Conservation (phyloP, 176 grass and related monocot genomes). For the Oryza rufipogon region DNA sequence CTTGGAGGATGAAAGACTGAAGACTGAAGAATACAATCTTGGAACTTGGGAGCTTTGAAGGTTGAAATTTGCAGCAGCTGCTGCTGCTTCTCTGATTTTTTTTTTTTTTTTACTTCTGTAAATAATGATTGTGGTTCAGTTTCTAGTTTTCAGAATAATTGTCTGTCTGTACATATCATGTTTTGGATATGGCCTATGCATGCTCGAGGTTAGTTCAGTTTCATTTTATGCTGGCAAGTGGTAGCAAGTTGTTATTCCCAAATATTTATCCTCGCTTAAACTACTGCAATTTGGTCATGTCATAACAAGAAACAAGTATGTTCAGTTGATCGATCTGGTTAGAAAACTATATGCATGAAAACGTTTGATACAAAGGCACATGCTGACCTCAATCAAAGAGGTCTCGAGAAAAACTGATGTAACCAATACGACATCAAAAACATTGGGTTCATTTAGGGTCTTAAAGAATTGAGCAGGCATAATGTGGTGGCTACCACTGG, state of each 20-base stretch:
- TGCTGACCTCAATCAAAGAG: conserved; percentile 18
- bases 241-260: conserved; percentile 26
- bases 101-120: not conserved
- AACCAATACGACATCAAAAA: not conserved
- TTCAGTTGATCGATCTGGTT: not conserved
- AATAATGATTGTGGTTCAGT: not conserved
- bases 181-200: not conserved
- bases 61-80: not conserved
- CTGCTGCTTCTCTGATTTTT: not conserved
- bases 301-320: not conserved
- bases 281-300: conserved; percentile 26
- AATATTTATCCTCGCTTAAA: not conserved
- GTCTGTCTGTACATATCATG: not conserved
- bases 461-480: conserved; percentile 9
- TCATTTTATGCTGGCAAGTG: not conserved
- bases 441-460: not conserved
- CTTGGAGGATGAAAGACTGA: not conserved
- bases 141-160: not conserved
- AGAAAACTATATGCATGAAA: not conserved
- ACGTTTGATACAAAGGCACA: conserved; percentile 11
- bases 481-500: not conserved
- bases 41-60: not conserved
- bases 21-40: conserved; percentile 1
- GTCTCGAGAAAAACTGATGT: conserved; percentile 21
- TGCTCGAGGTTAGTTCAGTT: not conserved